Base-by-base conservation (phyloP, 2,329 filamentous ascomycete species). In the Fusarium sulawesiense region DNA sequence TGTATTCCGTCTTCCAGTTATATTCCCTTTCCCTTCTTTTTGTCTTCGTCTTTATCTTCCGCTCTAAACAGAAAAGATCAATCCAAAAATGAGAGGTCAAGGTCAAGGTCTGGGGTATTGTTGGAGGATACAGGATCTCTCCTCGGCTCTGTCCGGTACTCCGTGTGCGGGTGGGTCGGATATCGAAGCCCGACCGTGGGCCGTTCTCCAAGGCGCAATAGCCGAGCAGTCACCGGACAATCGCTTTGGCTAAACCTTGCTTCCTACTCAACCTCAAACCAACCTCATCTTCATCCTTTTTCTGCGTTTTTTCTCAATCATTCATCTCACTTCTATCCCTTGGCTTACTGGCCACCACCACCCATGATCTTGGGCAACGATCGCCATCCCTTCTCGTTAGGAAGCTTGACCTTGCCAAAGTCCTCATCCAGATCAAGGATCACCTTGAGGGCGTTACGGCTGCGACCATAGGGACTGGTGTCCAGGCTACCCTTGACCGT, bases 361-460 rank as follows among this genome's bases (percentile, higher is more conserved):
- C 83, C 82, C 75, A 88, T 85, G 65, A 83, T 77, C 54, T 78
- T 80, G 21, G 87, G 87, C 73, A 89, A 72, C 23, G 82, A 80
- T 76, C 84, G 85, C 87, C 87, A 89, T 34, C 81, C 79, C 74
- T 84, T 79, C 68, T 84, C 81, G 73, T 83, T 82, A 18, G 86
- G 86, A 64, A 92, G 77, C 80, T 88, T 89, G 64, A 92, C 83
- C 73, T 90, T 88, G 66, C 95, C 95, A 84, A 98, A 98, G 78
- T 97, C 92, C 82, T 96, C 91, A 78, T 98, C 95, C 66, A 98
- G 84, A 80, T 98, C 95, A 50, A 98, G 88, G 75, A 98, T 95
- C 75, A 98, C 93, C 87, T 98, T 98, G 74, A 98, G 86, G 13
- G 95, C 95, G 79, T 98, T 98, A 65, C 94, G 87, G 81, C 93